Evolutionary conservation across 2,329 filamentous ascomycete genomes (phyloP).

Genomic region (Claviceps maximensis): DNA sequence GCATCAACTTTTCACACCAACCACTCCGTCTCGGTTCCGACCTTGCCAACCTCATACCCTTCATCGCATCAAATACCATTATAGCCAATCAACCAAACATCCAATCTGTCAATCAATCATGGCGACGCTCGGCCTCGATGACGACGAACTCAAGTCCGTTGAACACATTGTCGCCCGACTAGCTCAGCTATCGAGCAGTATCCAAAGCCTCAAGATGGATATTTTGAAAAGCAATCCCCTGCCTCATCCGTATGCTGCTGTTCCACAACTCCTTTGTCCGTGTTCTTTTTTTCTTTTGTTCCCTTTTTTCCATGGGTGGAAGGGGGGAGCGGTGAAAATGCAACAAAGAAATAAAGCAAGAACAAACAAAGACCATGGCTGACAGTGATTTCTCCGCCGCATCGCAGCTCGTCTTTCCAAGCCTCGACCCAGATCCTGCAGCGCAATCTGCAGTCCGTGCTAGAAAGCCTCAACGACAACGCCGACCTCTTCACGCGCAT

Average conservation of each 20-base stretch:
- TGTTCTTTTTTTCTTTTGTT: not conserved
- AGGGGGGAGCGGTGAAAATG: too few species aligned
- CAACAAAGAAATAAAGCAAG: not conserved
- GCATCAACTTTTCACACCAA: not conserved
- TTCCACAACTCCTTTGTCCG: not conserved
- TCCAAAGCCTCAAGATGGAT: constrained; percentile 49
- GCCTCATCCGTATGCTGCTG: constrained; percentile 44
- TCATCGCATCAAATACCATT: not conserved
- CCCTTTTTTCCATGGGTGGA: too few species aligned
- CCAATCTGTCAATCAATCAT: too few species aligned
- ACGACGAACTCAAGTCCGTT: constrained; percentile 52
- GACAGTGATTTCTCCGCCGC: not conserved
- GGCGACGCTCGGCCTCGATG: constrained; percentile 35
- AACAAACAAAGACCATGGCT: not conserved
- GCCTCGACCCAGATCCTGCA: constrained; percentile 60
- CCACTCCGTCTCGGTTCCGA: too few species aligned
- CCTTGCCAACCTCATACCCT: too few species aligned
- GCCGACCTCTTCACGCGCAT: constrained; percentile 54
- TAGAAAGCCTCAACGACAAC: constrained; percentile 51
- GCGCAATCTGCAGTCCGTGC: constrained; percentile 54
- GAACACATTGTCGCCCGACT: constrained; percentile 59
- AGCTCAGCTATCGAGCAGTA: constrained; percentile 53
- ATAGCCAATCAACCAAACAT: too few species aligned
- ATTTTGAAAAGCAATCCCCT: constrained; percentile 51
- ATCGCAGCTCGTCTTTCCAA: constrained; percentile 52